Evolutionary conservation across 805 yeast species (phyloP), one percentile per base, ranked within the genome.

Genomic region (Ogataea angusta): DNA sequence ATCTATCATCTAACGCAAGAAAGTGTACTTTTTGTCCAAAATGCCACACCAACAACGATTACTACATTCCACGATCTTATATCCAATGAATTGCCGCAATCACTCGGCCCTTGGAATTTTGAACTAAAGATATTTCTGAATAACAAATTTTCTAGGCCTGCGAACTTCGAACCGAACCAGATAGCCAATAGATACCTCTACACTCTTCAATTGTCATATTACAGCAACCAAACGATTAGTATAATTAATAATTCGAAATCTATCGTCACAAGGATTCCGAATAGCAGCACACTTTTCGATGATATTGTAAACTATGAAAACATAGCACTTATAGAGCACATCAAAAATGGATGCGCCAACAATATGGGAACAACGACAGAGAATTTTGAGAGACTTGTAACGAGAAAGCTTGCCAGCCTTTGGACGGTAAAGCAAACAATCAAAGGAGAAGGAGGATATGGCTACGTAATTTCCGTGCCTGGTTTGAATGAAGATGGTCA

Each of bases 391-490:
- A 55, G 59, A 26, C 69, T 85, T 31, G 57, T 82, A 2, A 66
- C 66, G 15, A 70, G 71, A 23, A 82, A 83, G 52, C 59, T 86
- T 39, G 83, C 79, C 55, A 76, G 85, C 47, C 57, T 82, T 36
- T 86, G 95, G 95, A 63, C 69, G 0, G 69, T 76, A 31, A 67
- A 86, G 45, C 95, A 86, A 58, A 67, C 75, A 8, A 72, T 85
- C 36, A 75, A 77, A 52, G 93, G 91, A 1, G 90, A 84, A 45
- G 82, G 84, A 8, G 95, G 95, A 0, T 72, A 73, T 38, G 74
- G 76, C 5, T 85, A 81, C 54, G 74, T 75, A 45, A 53, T 84
- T 3, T 73, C 70, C 24, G 57, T 60, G 19, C 55, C 59, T 2
- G 41, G 57, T 3, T 44, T 53, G 4, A 43, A 36, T 3, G 30